Evolutionary conservation across 345 rosid species (phyloP).

Genomic region (Moricandia arvensis): DNA sequence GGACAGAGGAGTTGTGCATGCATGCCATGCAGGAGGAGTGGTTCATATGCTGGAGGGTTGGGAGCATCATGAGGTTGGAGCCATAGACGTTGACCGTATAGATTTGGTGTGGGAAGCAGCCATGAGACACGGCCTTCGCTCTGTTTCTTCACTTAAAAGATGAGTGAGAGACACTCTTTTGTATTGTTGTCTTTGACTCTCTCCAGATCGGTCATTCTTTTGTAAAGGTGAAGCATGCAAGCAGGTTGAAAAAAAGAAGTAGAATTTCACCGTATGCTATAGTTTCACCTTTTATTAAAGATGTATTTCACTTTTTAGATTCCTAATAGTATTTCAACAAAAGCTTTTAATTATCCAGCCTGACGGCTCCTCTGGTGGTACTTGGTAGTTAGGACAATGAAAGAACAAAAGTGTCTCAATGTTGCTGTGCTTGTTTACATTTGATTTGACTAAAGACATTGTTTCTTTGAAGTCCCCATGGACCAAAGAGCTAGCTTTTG

Average conservation of each 20-base stretch:
- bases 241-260: background rate
- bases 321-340: background rate
- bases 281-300: conserved; percentile 1
- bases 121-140: conserved; percentile 68
- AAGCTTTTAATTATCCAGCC: conserved; percentile 20
- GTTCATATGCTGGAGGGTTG: conserved; percentile 89
- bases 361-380: background rate
- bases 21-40: conserved; percentile 98
- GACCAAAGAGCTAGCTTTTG: background rate
- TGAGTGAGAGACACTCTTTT: conserved; percentile 7
- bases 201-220: conserved; percentile 30
- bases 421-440: background rate
- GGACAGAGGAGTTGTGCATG: conserved; percentile 97
- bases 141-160: conserved; percentile 46
- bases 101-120: conserved; percentile 95
- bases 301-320: conserved; percentile 8
- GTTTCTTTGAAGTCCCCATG: background rate
- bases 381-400: background rate
- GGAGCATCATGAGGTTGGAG: conserved; percentile 95
- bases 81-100: conserved; percentile 79
- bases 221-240: conserved; percentile 35
- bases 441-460: background rate
- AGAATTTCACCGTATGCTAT: conserved; percentile 23
- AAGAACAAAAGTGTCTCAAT: background rate
- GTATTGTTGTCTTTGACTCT: conserved; percentile 8